Percentiles rank a stretch among this genome's conserved stretches.
These are phyloP conservation scores for Scheffersomyces insectosa DNA, from an alignment of 1,139 yeast species.

Conservation along the genomic window DNA sequence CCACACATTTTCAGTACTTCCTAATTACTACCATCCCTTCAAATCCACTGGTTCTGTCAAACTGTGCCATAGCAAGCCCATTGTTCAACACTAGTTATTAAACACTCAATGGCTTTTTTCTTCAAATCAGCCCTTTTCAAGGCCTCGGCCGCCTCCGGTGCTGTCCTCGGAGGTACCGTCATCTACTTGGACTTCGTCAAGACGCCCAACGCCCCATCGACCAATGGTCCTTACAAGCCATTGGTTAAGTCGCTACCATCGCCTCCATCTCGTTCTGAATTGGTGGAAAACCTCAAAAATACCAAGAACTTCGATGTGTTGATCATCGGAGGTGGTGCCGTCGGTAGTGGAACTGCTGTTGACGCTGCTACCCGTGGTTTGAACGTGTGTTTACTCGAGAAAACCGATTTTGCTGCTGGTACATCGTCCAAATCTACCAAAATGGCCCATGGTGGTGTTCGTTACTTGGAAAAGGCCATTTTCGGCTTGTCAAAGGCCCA, in stretches of 20 bases:
- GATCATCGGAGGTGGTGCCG: constrained; percentile 94
- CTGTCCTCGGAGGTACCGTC: constrained; percentile 37
- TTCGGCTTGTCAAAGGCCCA: constrained; percentile 90
- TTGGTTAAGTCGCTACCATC: constrained; percentile 33
- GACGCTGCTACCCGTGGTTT: constrained; percentile 92
- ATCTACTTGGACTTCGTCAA: constrained; percentile 45
- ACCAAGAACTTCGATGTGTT: constrained; percentile 71
- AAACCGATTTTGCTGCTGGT: constrained; percentile 87
- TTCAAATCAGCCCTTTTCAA: constrained; percentile 27
- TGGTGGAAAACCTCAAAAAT: constrained; percentile 32
- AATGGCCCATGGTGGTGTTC: constrained; percentile 97
- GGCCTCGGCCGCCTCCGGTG: constrained; percentile 32
- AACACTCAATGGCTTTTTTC: constrained; percentile 1
- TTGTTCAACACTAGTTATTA: too few species aligned
- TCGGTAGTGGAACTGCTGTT: constrained; percentile 90
- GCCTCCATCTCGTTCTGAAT: constrained; percentile 39
- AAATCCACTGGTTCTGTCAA: too few species aligned
- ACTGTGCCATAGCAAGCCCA: too few species aligned
- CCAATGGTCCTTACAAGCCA: constrained; percentile 37
- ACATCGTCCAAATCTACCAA: constrained; percentile 95
- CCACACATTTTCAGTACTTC: too few species aligned
- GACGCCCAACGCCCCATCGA: constrained; percentile 33
- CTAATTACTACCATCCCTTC: too few species aligned
- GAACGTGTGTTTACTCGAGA: constrained; percentile 84
- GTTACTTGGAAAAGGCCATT: constrained; percentile 93